These are phyloP conservation scores for Podaxis sp. DNA, from an alignment of 768 basidiomycete species.

Conservation along the genomic window DNA sequence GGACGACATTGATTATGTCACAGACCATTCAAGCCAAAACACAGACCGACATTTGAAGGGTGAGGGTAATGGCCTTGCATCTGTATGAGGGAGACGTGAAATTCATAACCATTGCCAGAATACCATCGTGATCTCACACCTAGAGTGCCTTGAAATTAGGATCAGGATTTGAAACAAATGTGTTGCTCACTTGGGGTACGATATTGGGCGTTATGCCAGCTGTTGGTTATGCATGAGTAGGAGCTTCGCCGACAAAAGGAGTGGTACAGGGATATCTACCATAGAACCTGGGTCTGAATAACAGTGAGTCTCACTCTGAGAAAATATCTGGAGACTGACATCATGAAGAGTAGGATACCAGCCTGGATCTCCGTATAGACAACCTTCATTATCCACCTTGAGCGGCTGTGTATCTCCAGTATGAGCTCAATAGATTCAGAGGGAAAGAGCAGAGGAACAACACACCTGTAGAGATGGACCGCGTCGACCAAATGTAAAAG, in stretches of 20 bases:
- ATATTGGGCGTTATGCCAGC: background rate
- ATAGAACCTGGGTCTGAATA: background rate
- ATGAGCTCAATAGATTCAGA: background rate
- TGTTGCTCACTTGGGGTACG: background rate
- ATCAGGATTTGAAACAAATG: background rate
- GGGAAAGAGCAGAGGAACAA: background rate
- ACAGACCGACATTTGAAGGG: background rate
- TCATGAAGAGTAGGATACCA: background rate
- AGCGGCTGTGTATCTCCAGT: background rate
- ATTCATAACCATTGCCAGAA: background rate
- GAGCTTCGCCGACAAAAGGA: background rate
- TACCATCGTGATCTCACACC: background rate
- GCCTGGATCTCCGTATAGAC: background rate
- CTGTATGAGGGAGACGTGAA: background rate
- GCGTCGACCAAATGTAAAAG: background rate
- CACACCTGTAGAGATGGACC: background rate
- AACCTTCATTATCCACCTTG: background rate
- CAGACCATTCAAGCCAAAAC: background rate
- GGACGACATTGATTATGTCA: background rate
- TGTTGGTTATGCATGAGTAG: background rate
- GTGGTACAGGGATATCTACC: background rate
- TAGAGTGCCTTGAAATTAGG: background rate
- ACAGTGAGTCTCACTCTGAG: background rate
- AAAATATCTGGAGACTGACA: background rate
- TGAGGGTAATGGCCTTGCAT: background rate